Percentiles rank a stretch among this genome's conserved stretches.
Evolutionary conservation across 1,139 yeast genomes (phyloP).

Genomic region (Kodamaea arcana): DNA sequence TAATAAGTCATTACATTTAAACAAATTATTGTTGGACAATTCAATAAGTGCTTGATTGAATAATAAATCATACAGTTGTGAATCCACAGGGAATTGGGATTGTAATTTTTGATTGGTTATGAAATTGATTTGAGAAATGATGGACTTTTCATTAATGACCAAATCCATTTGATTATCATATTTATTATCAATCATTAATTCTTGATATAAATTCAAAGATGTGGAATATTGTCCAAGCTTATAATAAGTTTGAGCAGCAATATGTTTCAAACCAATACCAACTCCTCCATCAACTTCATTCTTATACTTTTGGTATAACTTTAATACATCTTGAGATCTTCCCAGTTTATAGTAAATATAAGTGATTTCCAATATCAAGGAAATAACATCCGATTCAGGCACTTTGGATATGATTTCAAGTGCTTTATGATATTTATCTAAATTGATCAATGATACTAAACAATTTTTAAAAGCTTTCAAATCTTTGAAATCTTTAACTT

Average conservation of each 20-base stretch:
- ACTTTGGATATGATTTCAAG: conserved; percentile 42
- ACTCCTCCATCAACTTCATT: conserved; percentile 11
- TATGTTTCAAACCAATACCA: conserved; percentile 54
- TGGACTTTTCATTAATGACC: conserved; percentile 65
- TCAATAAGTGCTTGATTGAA: conserved; percentile 68
- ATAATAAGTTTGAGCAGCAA: conserved; percentile 80
- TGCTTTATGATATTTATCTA: conserved; percentile 65
- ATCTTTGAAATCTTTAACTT: conserved; percentile 43
- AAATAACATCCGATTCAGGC: conserved; percentile 28
- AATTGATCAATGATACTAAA: conserved; percentile 65
- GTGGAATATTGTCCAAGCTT: conserved; percentile 55
- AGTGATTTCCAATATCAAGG: conserved; percentile 53
- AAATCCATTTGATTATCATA: conserved; percentile 51
- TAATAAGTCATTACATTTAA: conserved; percentile 44
- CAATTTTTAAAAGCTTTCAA: conserved; percentile 54
- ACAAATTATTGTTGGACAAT: conserved; percentile 42
- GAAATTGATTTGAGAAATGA: conserved; percentile 49
- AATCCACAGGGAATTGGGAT: conserved; percentile 11
- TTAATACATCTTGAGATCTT: conserved; percentile 36
- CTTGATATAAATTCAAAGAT: conserved; percentile 54
- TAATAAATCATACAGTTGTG: conserved; percentile 31
- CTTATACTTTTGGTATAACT: conserved; percentile 29
- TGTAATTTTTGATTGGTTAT: conserved; percentile 6
- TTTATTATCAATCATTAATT: conserved; percentile 35
- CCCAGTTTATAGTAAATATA: conserved; percentile 71